Conservation (phyloP, 352 stramenopile species). For the Phytophthora sp. region DNA sequence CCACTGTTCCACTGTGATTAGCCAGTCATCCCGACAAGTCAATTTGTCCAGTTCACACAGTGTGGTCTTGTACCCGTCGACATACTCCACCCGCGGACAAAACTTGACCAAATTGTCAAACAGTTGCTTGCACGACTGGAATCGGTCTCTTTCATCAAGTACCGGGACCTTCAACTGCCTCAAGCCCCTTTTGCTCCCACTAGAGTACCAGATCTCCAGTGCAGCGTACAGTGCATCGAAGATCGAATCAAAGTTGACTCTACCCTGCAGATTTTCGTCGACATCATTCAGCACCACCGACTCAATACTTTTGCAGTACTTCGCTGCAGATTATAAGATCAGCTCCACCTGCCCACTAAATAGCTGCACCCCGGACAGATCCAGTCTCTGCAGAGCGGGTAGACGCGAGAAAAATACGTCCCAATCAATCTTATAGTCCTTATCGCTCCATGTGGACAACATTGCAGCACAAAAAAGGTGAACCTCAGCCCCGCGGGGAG, state of each 20-base stretch:
- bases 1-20: conserved; percentile 36
- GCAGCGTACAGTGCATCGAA: conserved; percentile 32
- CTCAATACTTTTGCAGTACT: conserved; percentile 36
- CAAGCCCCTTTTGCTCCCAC: conserved; percentile 18
- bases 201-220: conserved; percentile 30
- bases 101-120: conserved; percentile 38
- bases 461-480: background rate
- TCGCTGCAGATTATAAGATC: conserved; percentile 29
- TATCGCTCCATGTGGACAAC: background rate
- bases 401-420: conserved; percentile 24
- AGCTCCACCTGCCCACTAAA: conserved; percentile 19
- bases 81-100: conserved; percentile 35
- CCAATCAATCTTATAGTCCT: conserved; percentile 32
- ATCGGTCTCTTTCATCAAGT: conserved; percentile 16
- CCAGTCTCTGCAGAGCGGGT: conserved; percentile 30
- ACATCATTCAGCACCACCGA: conserved; percentile 21
- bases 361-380: conserved; percentile 37
- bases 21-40: conserved; percentile 35
- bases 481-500: background rate
- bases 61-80: conserved; percentile 43
- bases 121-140: conserved; percentile 22
- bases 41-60: conserved; percentile 42
- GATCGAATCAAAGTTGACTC: conserved; percentile 22
- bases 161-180: conserved; percentile 37
- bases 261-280: conserved; percentile 4